Evolutionary conservation across 768 basidiomycete species (phyloP), one percentile per base, ranked within the genome.

Genomic region (Saitozyma sp.): DNA sequence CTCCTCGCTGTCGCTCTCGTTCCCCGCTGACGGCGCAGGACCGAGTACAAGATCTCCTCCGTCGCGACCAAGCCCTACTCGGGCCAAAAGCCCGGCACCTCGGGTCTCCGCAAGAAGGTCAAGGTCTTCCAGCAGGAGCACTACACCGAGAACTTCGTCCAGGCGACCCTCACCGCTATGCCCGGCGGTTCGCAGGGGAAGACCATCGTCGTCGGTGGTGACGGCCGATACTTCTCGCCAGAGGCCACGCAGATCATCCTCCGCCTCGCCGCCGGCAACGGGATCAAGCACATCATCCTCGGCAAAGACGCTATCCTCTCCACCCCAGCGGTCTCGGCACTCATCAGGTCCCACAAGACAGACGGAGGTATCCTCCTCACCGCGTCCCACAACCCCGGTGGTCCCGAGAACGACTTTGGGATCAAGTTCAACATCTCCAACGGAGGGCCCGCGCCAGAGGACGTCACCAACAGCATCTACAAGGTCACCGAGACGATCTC

Each of bases 341-440:
- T 96, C 70, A 99, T 99, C 80, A 84, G 96, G 67, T 92, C 92
- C 72, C 92, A 92, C 83, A 92, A 96, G 81, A 94, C 94, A 5
- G 86, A 91, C 70, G 96, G 96, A 50, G 96, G 96, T 67, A 99
- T 99, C 80, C 84, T 99, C 58, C 84, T 99, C 67, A 99, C 96
- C 6, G 96, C 96, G 16, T 89, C 88, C 64, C 96, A 99, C 84
- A 99, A 99, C 81, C 94, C 96, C 16, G 96, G 96, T 58, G 96
- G 96, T 20, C 96, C 96, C n/a, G 85, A 92, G 76, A 89, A 90
- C 73, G 96, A 99, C 81, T 99, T 98, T 79, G 96, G 96, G 53
- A 97, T 99, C 86, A 98, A 99, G 82, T 99, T 96, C 84, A 99
- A 99, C 80, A 89, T 92, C 53, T 88, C 89, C 45, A 99, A 99